Evolutionary conservation across 2,329 filamentous ascomycete genomes (phyloP).

Genomic region (Aspergillus sp.): DNA sequence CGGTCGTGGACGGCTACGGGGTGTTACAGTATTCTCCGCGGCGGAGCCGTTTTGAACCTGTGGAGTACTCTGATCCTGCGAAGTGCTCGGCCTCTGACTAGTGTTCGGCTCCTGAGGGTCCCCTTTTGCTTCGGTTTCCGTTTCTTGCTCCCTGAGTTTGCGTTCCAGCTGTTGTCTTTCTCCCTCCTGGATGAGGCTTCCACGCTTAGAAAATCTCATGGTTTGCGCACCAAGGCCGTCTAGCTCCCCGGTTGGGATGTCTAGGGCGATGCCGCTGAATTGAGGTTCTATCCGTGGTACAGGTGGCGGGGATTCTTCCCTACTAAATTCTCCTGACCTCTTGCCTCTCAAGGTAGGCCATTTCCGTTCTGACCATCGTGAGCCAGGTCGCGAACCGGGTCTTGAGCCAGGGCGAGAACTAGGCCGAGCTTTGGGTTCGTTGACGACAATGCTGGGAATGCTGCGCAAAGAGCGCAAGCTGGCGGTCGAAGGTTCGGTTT

Average conservation of each 20-base stretch:
- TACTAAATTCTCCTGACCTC: constrained; percentile 35
- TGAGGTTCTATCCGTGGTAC: constrained; percentile 33
- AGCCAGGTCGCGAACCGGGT: constrained; percentile 43
- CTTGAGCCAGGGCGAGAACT: constrained; percentile 37
- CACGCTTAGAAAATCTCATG: constrained; percentile 60
- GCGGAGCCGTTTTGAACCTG: constrained; percentile 18
- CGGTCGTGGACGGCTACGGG: constrained; percentile 29
- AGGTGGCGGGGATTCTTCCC: constrained; percentile 33
- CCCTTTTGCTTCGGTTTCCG: not conserved
- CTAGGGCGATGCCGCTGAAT: constrained; percentile 53
- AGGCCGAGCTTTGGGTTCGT: constrained; percentile 33
- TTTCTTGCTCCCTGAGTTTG: constrained; percentile 21
- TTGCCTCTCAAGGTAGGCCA: constrained; percentile 38
- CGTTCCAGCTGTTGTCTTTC: constrained; percentile 35
- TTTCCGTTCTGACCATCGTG: constrained; percentile 46
- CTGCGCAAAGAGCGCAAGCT: constrained; percentile 34
- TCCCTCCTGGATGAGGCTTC: constrained; percentile 59
- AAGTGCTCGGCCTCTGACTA: not conserved
- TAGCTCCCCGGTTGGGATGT: constrained; percentile 56
- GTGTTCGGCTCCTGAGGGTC: not conserved
- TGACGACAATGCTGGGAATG: constrained; percentile 43
- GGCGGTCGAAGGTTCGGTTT: constrained; percentile 24
- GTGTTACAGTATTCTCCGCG: constrained; percentile 23
- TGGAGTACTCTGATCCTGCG: constrained; percentile 3
- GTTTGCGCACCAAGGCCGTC: constrained; percentile 53